Evolutionary conservation across 176 grass and related monocot genomes (phyloP).

Genomic region (Oryza nivara): DNA sequence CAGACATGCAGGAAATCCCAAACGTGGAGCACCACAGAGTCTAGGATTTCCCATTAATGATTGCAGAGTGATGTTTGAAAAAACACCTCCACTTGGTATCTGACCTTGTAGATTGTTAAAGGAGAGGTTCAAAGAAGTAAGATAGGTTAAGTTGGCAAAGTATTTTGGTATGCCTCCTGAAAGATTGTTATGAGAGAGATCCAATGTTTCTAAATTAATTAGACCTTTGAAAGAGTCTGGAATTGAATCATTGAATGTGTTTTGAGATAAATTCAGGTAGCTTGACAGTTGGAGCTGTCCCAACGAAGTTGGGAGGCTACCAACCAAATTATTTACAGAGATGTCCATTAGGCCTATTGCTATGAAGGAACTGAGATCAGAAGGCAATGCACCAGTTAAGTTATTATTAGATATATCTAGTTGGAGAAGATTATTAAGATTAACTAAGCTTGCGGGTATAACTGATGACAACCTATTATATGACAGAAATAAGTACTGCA

Average conservation of each 20-base stretch:
- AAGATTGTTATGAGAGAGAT: neutral
- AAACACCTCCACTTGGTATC: slow-evolving; percentile 17
- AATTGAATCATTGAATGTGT: neutral
- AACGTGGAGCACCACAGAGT: neutral
- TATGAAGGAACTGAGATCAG: neutral
- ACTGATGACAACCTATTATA: neutral
- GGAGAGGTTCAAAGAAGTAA: neutral
- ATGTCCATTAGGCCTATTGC: neutral
- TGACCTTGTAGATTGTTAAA: slow-evolving; percentile 6
- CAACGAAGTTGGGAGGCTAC: slow-evolving; percentile 20
- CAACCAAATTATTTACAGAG: neutral
- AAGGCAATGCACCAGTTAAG: neutral
- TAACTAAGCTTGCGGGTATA: neutral
- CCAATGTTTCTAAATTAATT: neutral
- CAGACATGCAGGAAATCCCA: neutral
- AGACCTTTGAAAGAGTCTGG: neutral
- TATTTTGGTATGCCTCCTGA: neutral
- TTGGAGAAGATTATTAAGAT: neutral
- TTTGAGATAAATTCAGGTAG: neutral
- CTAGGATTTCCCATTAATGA: neutral
- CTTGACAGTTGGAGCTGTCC: neutral
- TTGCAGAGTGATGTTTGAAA: neutral
- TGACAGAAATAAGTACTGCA: neutral
- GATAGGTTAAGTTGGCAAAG: neutral
- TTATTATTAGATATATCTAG: neutral